Evolutionary conservation across 768 basidiomycete species (phyloP), one percentile per base, ranked within the genome.

Genomic region (Tremella mesenterica): DNA sequence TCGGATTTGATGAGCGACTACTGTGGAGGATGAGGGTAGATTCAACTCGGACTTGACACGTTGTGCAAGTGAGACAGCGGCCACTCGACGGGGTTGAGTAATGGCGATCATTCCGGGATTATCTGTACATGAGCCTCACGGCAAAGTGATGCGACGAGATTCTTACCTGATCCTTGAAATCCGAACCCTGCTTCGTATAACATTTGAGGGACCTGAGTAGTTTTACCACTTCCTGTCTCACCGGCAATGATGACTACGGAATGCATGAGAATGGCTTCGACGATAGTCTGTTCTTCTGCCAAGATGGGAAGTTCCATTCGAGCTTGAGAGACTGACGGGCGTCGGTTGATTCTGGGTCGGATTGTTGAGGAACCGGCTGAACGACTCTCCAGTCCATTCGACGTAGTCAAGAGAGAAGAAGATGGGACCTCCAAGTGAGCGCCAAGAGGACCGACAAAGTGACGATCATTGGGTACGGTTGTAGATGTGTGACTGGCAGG

Each of bases 141-240:
- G n/a, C n/a, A n/a, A n/a, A n/a, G n/a, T 10, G 8, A 50, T 14
- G 4, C 28, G 10, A 18, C 10, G 21, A 18, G 14, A 3, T 21
- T 72, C 80, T 50, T 69, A 92, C 91, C 88, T 66, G 86, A 87
- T 14, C 79, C 82, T 7, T 82, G 78, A 44, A 81, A 80, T 1
- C 93, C 95, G 69, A 92, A 97, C 0, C 95, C 95, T 20, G 87
- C 88, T 72, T 99, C 95, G 56, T 85, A 96, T n/a, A 99, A 77
- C 74, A 97, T 96, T 71, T 97, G 95, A 10, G 95, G 95, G 6
- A 97, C 83, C 72, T 97, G 95, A 0, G 95, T 99, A 1, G 95
- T 97, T 76, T 97, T 99, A 43, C 95, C 95, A 67, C 88, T 92
- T 45, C 95, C 95, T 14, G 95, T 99, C 77, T 99, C 93, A 72